Percentiles rank a stretch among this genome's conserved stretches.
These are phyloP conservation scores for Colletotrichum liaoningense DNA, from an alignment of 2,329 filamentous ascomycete genomes.

Conservation along the genomic window DNA sequence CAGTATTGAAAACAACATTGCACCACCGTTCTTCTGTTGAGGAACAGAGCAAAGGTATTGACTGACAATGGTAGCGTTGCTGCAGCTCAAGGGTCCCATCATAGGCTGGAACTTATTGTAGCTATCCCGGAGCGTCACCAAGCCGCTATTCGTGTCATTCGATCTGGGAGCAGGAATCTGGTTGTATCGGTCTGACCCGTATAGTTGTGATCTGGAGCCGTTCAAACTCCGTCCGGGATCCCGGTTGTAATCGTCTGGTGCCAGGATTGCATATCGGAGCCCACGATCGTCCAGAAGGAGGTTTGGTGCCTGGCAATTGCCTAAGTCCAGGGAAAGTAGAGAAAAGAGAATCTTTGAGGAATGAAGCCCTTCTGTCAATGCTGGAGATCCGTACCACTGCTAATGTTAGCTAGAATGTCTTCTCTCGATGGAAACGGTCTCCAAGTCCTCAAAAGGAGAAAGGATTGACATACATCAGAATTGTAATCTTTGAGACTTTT, in stretches of 20 bases:
- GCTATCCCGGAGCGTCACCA: neutral
- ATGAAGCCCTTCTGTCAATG: neutral
- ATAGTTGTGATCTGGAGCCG: neutral
- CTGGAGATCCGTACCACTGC: neutral
- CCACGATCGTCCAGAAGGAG: neutral
- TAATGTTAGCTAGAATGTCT: neutral
- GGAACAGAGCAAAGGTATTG: neutral
- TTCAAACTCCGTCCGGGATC: neutral
- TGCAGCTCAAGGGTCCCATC: neutral
- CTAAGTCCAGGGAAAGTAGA: neutral
- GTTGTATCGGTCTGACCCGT: neutral
- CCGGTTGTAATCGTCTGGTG: neutral
- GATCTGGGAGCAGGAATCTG: neutral
- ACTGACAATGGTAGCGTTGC: neutral
- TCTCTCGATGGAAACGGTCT: neutral
- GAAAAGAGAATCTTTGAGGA: neutral
- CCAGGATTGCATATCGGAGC: neutral
- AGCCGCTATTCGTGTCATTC: neutral
- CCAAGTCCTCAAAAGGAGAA: neutral
- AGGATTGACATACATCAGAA: neutral
- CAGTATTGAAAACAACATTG: neutral
- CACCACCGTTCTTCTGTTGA: neutral
- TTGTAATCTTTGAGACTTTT: neutral
- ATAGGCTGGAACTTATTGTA: neutral
- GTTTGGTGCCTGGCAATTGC: neutral